Percentiles rank a stretch among this genome's conserved stretches.
Evolutionary conservation across 768 basidiomycete genomes (phyloP).

Genomic region (Auricularia sp.): DNA sequence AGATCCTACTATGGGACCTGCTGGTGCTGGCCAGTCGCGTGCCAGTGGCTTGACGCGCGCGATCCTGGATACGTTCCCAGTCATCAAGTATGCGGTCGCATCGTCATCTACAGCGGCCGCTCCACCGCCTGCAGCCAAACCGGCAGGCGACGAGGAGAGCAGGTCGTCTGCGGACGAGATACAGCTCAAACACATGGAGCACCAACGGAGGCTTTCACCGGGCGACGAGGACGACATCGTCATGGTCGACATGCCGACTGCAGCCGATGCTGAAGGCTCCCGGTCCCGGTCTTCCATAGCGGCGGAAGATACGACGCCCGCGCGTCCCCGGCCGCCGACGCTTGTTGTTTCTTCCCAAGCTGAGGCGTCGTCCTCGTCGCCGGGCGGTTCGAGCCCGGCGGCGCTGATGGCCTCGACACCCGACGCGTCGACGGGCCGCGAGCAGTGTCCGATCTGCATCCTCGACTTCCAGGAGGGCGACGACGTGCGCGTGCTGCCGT

Average conservation of each 20-base stretch:
- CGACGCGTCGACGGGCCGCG: constrained; percentile 54
- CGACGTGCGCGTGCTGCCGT: constrained; percentile 81
- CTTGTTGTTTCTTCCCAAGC: not conserved
- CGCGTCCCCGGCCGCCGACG: constrained; percentile 14
- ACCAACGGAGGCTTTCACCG: not conserved
- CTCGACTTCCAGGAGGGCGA: constrained; percentile 92
- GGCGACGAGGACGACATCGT: not conserved
- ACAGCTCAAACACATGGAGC: not conserved
- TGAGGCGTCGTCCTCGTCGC: not conserved
- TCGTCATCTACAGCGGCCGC: not conserved
- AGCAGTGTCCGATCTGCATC: constrained; percentile 93
- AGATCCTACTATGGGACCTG: constrained; percentile 14
- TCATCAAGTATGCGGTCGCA: constrained; percentile 55
- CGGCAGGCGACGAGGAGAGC: not conserved
- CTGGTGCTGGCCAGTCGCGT: constrained; percentile 45
- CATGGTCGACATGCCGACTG: not conserved
- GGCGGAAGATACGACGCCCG: constrained; percentile 16
- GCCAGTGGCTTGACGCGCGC: constrained; percentile 84
- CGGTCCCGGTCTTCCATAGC: not conserved
- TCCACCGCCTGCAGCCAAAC: not conserved
- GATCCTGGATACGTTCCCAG: constrained; percentile 90
- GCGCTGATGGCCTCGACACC: constrained; percentile 39
- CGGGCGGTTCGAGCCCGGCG: constrained; percentile 10
- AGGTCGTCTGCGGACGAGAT: not conserved
- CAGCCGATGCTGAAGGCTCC: not conserved